Evolutionary conservation across 1,139 yeast genomes (phyloP), one percentile per base, ranked within the genome.

Genomic region (Protomyces arabidopsidicola): DNA sequence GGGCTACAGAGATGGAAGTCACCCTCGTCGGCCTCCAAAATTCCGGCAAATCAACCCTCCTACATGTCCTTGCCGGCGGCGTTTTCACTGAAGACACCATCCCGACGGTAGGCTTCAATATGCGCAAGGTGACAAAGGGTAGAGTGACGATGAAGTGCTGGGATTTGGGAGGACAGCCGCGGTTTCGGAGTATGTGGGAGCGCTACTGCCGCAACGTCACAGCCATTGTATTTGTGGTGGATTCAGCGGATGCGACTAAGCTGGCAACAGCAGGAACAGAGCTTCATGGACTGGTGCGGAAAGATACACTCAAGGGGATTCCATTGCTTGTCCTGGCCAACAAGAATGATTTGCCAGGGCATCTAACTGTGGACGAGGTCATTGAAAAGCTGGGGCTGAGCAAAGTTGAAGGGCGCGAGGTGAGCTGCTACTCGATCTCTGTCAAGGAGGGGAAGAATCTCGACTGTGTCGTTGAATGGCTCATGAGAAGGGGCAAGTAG

Each of bases 111-210:
- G 78, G 78, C 24, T 76, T 76, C 67, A 74, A 77, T 10, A 74
- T 76, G 76, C 75, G 75, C 63, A 68, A 75, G 55, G 73, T 76
- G 53, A 72, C 71, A 55, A 71, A 73, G 65, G 78, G 78, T n/a
- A 69, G 72, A 14, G 78, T 76, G 18, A 75, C 76, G 31, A 68
- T 76, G 35, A 76, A 76, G 69, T 76, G 78, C 70, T 76, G 78
- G 78, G 78, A 76, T 71, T 67, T 76, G 36, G 78, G 78, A 24
- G 78, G 78, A 1, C 78, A 76, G 68, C 77, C 78, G 10, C 69
- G 78, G 55, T 76, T 76, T 67, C 65, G 78, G 57, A 71, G 76
- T 45, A 75, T 76, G 78, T 76, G 78, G 78, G 78, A 76, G 62
- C 71, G 78, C 24, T 76, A 76, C 66, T 76, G 78, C 65, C 71